Evolutionary conservation across 495 filamentous ascomycete species (phyloP).

Genomic region (Penicillium cinerascens): DNA sequence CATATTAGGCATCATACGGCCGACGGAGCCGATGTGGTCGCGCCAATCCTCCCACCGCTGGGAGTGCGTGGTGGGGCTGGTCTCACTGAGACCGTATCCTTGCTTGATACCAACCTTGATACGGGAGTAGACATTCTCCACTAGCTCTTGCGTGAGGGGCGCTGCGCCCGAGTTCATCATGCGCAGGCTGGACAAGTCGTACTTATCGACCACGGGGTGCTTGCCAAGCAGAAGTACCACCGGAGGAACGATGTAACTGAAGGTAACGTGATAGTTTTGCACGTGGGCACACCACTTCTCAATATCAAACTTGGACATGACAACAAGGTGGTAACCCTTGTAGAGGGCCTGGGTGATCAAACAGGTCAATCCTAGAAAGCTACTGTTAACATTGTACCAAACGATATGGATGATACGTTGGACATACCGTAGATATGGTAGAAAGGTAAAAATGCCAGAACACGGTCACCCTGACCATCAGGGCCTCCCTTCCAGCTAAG

Average conservation of each 20-base stretch:
- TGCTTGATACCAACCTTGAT: constrained; percentile 75
- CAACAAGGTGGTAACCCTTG: constrained; percentile 63
- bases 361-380: constrained; percentile 62
- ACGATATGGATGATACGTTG: neutral
- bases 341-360: constrained; percentile 62
- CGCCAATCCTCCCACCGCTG: constrained; percentile 77
- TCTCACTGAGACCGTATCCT: constrained; percentile 86
- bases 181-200: constrained; percentile 72
- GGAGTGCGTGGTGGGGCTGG: constrained; percentile 54
- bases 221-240: constrained; percentile 79
- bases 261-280: constrained; percentile 72
- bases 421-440: constrained; percentile 85
- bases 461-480: constrained; percentile 62
- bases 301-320: constrained; percentile 84
- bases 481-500: constrained; percentile 56
- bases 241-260: constrained; percentile 80
- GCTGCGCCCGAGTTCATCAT: constrained; percentile 91
- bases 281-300: constrained; percentile 71
- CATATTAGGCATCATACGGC: constrained; percentile 75
- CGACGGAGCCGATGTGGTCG: constrained; percentile 73
- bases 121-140: constrained; percentile 70
- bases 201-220: constrained; percentile 70
- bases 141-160: constrained; percentile 78
- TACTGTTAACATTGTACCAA: constrained; percentile 52
- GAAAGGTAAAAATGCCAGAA: constrained; percentile 84